Base-by-base conservation (phyloP, 306 rosid species). In the Casuarina equisetifolia region DNA sequence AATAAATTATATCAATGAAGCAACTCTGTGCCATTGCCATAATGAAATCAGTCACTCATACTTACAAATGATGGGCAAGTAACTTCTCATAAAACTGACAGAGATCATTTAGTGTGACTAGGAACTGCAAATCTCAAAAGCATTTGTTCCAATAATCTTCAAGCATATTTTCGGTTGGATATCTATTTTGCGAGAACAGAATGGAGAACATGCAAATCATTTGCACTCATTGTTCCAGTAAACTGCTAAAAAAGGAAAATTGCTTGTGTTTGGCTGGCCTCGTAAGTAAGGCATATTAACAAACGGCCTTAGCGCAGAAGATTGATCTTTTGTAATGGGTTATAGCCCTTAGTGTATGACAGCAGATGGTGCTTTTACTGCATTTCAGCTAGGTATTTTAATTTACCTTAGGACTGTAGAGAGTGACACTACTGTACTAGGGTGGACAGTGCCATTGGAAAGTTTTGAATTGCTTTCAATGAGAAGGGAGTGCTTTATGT, bases 311-410 rank as follows among this genome's bases (percentile, higher is more conserved):
- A 19, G 45, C 32, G 32, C 32, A 64, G 70, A 13, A 16, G 70
- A 39, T 64, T 64, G 70, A 39, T 73, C 45, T 16, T 20, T 50
- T 17, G 48, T 52, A 43, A 49, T 1, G n/a, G 61, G 67, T 73
- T 73, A 43, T 63, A 51, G 67, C 54, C 45, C 44, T 17, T 25
- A 73, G 68, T 0, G 2, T n/a, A 19, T 32, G 64, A 5, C 25
- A 11, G 19, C 1, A 16, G 70, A 39, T 39, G 70, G 20, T 39
- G 46, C 19, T 38, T 20, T 38, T 19, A 8, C 46, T 15, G 16
- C 45, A 15, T 49, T 62, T 70, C 61, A 79, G 73, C 55, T 71
- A 40, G 50, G 72, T 50, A 61, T 36, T 61, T 25, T 20, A 9
- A 25, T 50, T 49, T 61, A 19, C 4, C 16, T 25, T 11, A 17